These are phyloP conservation scores for Sporothrix inflata DNA, from an alignment of 2,329 filamentous ascomycete genomes.

Conservation along the genomic window DNA sequence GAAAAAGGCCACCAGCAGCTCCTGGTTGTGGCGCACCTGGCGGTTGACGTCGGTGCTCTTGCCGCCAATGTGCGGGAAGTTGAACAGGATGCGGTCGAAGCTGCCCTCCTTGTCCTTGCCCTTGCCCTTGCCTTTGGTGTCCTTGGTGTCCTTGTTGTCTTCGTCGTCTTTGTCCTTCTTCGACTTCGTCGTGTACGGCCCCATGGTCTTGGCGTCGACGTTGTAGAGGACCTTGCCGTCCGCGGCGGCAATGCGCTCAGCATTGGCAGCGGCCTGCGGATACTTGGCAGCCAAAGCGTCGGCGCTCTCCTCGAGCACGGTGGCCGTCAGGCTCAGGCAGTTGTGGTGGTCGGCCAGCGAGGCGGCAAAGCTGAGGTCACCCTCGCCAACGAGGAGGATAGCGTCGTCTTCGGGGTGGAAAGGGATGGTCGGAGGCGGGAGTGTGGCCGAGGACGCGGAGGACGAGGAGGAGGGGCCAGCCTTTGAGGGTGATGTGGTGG, in stretches of 20 bases:
- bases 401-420: constrained; percentile 67
- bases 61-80: constrained; percentile 95
- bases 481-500: background rate
- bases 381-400: constrained; percentile 79
- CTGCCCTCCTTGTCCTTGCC: constrained; percentile 42
- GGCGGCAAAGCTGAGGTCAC: constrained; percentile 76
- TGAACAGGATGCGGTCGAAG: constrained; percentile 86
- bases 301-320: constrained; percentile 63
- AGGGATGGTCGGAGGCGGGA: constrained; percentile 59
- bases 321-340: constrained; percentile 69
- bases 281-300: constrained; percentile 71
- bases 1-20: constrained; percentile 73
- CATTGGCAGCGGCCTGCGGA: constrained; percentile 66
- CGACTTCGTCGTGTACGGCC: constrained; percentile 43
- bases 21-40: constrained; percentile 90
- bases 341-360: constrained; percentile 68
- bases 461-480: background rate
- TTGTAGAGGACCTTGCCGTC: constrained; percentile 57
- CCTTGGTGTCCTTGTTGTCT: constrained; percentile 33
- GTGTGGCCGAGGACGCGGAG: constrained; percentile 42
- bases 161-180: constrained; percentile 27
- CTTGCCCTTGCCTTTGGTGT: constrained; percentile 32
- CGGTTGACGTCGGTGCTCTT: constrained; percentile 91
- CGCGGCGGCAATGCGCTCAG: constrained; percentile 55
- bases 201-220: constrained; percentile 70